A percentile compares a stretch with the other conserved stretches of the same genome.
These are phyloP conservation scores for Pseudohyphozyma bogoriensis DNA, from an alignment of 768 basidiomycete species.

Conservation along the genomic window DNA sequence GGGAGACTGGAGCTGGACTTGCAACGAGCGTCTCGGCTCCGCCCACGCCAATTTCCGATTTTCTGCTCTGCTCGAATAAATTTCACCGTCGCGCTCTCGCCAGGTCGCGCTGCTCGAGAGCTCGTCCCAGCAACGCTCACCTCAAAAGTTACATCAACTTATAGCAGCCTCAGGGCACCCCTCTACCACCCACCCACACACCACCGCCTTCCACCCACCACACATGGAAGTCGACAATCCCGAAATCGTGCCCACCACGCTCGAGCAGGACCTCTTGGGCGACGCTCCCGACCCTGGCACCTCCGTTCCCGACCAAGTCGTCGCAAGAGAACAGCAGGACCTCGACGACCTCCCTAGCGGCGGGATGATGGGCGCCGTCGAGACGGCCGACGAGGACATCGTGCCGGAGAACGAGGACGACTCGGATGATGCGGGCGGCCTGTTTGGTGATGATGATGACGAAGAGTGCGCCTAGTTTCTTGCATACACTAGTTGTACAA, in stretches of 20 bases:
- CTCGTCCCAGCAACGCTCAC: no score
- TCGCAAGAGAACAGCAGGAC: neutral
- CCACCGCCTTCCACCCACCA: no score
- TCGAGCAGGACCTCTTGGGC: neutral
- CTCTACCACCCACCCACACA: no score
- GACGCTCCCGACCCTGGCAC: neutral
- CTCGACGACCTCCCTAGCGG: neutral
- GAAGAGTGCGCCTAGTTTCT: slow-evolving; percentile 1
- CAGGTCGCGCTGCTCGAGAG: no score
- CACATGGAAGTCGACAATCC: slow-evolving; percentile 19
- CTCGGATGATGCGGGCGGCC: slow-evolving; percentile 12
- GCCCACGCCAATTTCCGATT: no score
- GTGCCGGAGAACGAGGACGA: slow-evolving; percentile 20
- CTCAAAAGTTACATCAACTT: no score
- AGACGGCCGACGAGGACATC: neutral
- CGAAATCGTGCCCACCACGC: slow-evolving; percentile 2
- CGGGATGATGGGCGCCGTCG: slow-evolving; percentile 1
- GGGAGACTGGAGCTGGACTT: no score
- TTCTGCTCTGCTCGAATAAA: no score
- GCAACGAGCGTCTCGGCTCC: no score
- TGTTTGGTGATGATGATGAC: slow-evolving; percentile 32
- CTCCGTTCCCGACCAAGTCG: neutral
- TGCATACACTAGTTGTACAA: neutral
- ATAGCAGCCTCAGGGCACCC: no score
- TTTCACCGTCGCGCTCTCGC: no score